phyloP scores from a whole-genome alignment of 768 basidiomycete genomes.

The Boletus rubroflammeus region DNA sequence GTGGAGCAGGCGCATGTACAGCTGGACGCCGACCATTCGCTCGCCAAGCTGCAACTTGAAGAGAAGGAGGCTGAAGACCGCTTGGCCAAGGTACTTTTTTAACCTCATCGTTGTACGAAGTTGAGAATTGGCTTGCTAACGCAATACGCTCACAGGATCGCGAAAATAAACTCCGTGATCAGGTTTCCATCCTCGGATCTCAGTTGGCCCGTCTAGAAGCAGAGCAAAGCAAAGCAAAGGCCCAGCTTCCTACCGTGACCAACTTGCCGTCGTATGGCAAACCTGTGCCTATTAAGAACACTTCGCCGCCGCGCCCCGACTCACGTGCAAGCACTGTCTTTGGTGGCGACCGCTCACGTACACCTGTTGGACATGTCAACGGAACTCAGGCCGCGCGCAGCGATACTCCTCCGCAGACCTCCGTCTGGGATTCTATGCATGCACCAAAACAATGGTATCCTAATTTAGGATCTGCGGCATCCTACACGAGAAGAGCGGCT shows the following conservation, averaged over 20 bases:
- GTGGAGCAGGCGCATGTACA: slow-evolving; percentile 61
- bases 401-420: slow-evolving; percentile 48
- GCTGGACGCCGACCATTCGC: slow-evolving; percentile 66
- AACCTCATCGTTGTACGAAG: not conserved
- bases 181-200: slow-evolving; percentile 58
- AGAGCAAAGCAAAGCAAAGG: slow-evolving; percentile 52
- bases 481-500: slow-evolving; percentile 14
- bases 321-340: slow-evolving; percentile 70
- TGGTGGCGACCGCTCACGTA: slow-evolving; percentile 45
- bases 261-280: slow-evolving; percentile 40
- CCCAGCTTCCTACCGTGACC: slow-evolving; percentile 28
- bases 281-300: slow-evolving; percentile 28
- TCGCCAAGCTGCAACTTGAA: slow-evolving; percentile 68
- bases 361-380: slow-evolving; percentile 44
- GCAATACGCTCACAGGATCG: slow-evolving; percentile 49
- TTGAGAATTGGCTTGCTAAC: slow-evolving; percentile 2
- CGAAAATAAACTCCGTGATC: slow-evolving; percentile 64
- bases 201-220: slow-evolving; percentile 55
- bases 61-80: slow-evolving; percentile 72
- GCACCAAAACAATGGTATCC: slow-evolving; percentile 37
- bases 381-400: slow-evolving; percentile 32
- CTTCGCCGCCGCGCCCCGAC: slow-evolving; percentile 60
- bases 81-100: slow-evolving; percentile 52
- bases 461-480: slow-evolving; percentile 12
- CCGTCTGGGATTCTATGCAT: slow-evolving; percentile 75